phyloP scores from a whole-genome alignment of 345 rosid genomes.

The Euphorbia peplus region DNA sequence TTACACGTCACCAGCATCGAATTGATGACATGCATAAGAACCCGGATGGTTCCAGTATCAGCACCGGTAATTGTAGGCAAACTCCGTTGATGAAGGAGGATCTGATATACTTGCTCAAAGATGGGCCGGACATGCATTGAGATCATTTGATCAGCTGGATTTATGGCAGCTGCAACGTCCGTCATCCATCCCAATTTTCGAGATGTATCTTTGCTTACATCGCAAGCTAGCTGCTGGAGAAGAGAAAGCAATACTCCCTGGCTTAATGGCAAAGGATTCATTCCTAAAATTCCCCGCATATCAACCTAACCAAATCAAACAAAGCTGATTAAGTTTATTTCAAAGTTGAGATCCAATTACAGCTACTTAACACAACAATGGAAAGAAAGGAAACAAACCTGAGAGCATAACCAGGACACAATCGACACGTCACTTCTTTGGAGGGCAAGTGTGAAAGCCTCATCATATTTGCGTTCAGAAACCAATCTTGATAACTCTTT shows the following conservation, averaged over 20 bases:
- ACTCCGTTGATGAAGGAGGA: conserved; percentile 49
- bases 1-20: conserved; percentile 56
- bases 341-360: background rate
- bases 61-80: conserved; percentile 38
- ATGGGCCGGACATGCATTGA: conserved; percentile 56
- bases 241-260: conserved; percentile 85
- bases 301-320: conserved; percentile 51
- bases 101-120: conserved; percentile 75
- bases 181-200: conserved; percentile 79
- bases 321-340: background rate
- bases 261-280: conserved; percentile 66
- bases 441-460: conserved; percentile 68
- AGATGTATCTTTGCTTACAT: conserved; percentile 56
- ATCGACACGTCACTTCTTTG: conserved; percentile 78
- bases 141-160: conserved; percentile 68
- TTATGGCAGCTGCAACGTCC: conserved; percentile 67
- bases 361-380: background rate
- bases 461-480: conserved; percentile 68
- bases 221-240: conserved; percentile 81
- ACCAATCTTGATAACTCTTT: conserved; percentile 63
- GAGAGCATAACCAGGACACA: conserved; percentile 87
- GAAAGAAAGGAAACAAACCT: conserved; percentile 37
- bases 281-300: conserved; percentile 46
- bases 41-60: conserved; percentile 49
- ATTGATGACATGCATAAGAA: conserved; percentile 72